A percentile compares a stretch with the other conserved stretches of the same genome.
phyloP scores from a whole-genome alignment of 2,329 filamentous ascomycete genomes.

The Sclerotiophoma versabilis region DNA sequence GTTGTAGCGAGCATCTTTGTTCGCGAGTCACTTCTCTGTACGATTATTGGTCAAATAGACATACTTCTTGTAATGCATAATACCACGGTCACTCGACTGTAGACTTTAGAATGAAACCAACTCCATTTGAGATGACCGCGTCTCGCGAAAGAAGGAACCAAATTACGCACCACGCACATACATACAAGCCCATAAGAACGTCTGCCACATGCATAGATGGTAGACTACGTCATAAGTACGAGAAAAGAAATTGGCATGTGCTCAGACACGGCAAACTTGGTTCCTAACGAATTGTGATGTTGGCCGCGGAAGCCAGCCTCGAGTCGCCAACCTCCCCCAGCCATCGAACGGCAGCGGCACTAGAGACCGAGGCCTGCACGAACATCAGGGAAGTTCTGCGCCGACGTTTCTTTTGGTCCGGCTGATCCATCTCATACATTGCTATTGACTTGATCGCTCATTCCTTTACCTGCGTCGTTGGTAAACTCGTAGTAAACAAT shows the following conservation, averaged over 20 bases:
- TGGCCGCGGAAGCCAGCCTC: slow-evolving; percentile 14
- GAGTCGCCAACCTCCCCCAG: slow-evolving; percentile 17
- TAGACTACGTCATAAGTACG: slow-evolving; percentile 2
- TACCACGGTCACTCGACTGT: neutral
- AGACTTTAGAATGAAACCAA: neutral
- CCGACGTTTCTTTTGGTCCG: neutral
- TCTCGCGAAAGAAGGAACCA: neutral
- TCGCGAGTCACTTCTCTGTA: slow-evolving; percentile 5
- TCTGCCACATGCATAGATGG: neutral
- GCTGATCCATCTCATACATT: neutral
- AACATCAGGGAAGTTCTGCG: slow-evolving; percentile 5
- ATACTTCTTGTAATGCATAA: slow-evolving; percentile 18
- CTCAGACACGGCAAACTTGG: slow-evolving; percentile 2
- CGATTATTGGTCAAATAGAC: neutral
- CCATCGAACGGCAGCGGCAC: slow-evolving; percentile 18
- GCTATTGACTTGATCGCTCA: neutral
- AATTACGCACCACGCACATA: neutral
- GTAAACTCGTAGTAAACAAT: neutral
- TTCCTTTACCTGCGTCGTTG: neutral
- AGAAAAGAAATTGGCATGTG: neutral
- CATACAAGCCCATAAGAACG: neutral
- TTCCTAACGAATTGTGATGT: slow-evolving; percentile 1
- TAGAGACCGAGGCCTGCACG: slow-evolving; percentile 6
- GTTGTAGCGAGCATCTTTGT: slow-evolving; percentile 3
- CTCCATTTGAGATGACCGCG: no score